Percentiles rank a stretch among this genome's conserved stretches.
These are phyloP conservation scores for Dendrocalamus sinicus DNA, from an alignment of 176 grass and related monocot species.

Conservation along the genomic window DNA sequence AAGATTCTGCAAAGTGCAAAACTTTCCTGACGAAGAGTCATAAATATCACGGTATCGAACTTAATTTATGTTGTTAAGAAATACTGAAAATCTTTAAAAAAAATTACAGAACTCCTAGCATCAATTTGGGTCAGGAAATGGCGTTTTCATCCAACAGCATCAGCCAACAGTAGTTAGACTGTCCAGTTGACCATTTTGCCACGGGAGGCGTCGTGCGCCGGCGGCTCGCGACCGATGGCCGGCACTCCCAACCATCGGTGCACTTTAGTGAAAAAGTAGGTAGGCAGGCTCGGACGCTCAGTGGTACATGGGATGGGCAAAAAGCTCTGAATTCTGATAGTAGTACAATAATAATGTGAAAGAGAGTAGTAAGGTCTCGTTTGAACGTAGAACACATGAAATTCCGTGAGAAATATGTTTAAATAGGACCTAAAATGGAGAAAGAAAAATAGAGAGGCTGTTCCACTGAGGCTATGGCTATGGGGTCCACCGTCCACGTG, in stretches of 20 bases:
- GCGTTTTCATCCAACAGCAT: conserved; percentile 29
- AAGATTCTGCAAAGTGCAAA: neutral
- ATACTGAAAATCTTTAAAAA: neutral
- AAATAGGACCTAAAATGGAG: neutral
- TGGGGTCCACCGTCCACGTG: neutral
- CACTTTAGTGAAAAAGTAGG: conserved; percentile 29
- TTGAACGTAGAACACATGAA: neutral
- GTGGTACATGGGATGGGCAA: conserved; percentile 23
- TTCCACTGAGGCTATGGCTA: neutral
- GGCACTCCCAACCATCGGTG: conserved; percentile 40
- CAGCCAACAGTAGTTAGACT: conserved; percentile 33
- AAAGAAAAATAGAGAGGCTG: neutral
- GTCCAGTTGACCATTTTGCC: conserved; percentile 44
- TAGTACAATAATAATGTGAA: conserved; percentile 18
- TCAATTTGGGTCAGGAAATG: conserved; percentile 18
- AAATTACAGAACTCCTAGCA: neutral
- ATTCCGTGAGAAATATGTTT: neutral
- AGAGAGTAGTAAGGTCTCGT: neutral
- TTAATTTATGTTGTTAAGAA: neutral
- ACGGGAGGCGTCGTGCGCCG: conserved; percentile 39
- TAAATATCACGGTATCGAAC: neutral
- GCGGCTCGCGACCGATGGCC: conserved; percentile 29
- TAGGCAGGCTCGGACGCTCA: neutral
- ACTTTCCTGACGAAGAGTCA: neutral
- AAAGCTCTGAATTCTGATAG: conserved; percentile 20